A percentile compares a stretch with the other conserved stretches of the same genome.
phyloP scores from a whole-genome alignment of 768 basidiomycete species.

The Russula abietina region DNA sequence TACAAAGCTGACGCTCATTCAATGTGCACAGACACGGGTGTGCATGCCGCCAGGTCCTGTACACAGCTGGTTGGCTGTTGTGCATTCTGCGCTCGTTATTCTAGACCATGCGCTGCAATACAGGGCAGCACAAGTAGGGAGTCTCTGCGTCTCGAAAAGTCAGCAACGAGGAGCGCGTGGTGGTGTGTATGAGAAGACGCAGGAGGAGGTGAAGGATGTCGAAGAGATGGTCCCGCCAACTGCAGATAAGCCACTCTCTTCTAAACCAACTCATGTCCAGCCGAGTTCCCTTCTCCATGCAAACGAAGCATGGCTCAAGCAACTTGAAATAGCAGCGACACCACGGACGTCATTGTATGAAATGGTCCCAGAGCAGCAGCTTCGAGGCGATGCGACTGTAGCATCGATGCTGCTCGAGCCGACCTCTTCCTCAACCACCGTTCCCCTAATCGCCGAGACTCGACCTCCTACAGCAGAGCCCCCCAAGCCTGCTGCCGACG shows the following conservation, averaged over 20 bases:
- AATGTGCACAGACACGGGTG: background rate
- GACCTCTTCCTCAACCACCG: background rate
- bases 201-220: background rate
- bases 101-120: constrained; percentile 57
- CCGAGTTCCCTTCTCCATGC: constrained; percentile 12
- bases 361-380: background rate
- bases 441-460: background rate
- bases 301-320: constrained; percentile 20
- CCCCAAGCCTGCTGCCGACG: background rate
- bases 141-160: constrained; percentile 7
- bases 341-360: background rate
- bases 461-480: background rate
- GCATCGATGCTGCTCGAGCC: background rate
- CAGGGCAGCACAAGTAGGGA: constrained; percentile 37
- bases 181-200: background rate
- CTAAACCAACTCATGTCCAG: background rate
- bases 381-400: no score
- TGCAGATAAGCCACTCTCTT: background rate
- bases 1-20: background rate
- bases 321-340: background rate
- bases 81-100: constrained; percentile 54
- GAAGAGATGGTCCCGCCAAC: background rate
- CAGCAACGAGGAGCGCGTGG: background rate
- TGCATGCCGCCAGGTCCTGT: constrained; percentile 65
- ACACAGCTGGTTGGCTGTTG: constrained; percentile 68